Evolutionary conservation across 2,329 filamentous ascomycete species (phyloP).

Genomic region (Arthrobotrys musiformis): DNA sequence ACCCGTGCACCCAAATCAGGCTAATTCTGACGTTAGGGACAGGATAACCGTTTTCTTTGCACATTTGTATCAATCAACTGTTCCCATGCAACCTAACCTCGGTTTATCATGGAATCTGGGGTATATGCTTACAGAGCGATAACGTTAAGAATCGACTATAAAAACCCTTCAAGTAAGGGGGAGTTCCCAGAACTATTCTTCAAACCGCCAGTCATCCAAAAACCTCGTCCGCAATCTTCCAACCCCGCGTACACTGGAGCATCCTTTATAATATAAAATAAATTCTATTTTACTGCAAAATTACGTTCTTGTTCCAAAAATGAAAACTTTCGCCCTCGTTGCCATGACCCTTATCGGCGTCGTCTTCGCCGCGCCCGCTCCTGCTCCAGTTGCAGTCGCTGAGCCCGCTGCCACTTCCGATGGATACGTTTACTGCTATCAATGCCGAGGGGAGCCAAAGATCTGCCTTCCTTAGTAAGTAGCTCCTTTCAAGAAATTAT

Average conservation of each 20-base stretch:
- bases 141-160: slow-evolving; percentile 9
- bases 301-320: slow-evolving; percentile 2
- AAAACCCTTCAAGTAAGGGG: slow-evolving; percentile 16
- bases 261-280: not conserved
- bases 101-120: not conserved
- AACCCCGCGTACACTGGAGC: too few species aligned
- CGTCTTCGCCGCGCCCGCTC: slow-evolving; percentile 18
- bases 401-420: slow-evolving; percentile 6
- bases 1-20: slow-evolving; percentile 9
- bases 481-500: not conserved
- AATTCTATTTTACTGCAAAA: not conserved
- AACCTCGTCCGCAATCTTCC: not conserved
- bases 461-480: slow-evolving; percentile 38
- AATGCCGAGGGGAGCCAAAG: slow-evolving; percentile 18
- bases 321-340: slow-evolving; percentile 30
- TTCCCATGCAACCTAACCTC: not conserved
- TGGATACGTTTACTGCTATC: slow-evolving; percentile 28
- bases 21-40: slow-evolving; percentile 21
- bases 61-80: not conserved
- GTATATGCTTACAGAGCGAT: not conserved
- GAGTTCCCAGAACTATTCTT: not conserved
- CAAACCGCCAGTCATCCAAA: not conserved
- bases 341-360: slow-evolving; percentile 4
- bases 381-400: slow-evolving; percentile 26
- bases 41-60: not conserved